Evolutionary conservation across 2,329 filamentous ascomycete species (phyloP), one percentile per base, ranked within the genome.

Genomic region (Clonostachys sp.): DNA sequence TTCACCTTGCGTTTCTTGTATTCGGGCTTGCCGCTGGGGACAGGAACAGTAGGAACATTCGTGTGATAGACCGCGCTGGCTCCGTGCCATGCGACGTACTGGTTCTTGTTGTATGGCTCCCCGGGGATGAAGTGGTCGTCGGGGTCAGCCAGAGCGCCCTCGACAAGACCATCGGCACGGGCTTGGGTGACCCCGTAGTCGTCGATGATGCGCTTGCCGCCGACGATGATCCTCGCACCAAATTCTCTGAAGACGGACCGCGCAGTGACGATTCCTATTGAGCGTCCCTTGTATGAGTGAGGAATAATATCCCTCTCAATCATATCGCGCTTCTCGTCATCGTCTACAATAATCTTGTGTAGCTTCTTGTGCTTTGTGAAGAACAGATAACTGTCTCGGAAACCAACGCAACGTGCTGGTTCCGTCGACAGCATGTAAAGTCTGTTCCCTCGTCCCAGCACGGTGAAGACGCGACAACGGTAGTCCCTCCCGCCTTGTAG

Each of bases 341-440:
- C 94, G 58, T 91, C 91, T 48, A 97, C 89, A 59, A 99, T 96
- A 60, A 99, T 96, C 73, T 99, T 99, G 80, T 91, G 94, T 13
- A 99, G 85, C 60, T 91, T 86, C 63, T 89, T 88, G 69, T 99
- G 94, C 70, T 97, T 99, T 53, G 94, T 95, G 75, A 99, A 99
- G 77, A 99, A 96, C 24, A 99, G 81, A 62, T 99, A 99, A 54
- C 91, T 96, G 74, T 99, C 94, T 56, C 94, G 81, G 77, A 99
- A 99, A 14, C 94, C 94, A 47, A 96, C 91, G 60, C 94, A 97
- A 54, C 94, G 87, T 20, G 94, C 94, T 6, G 94, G 95, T 63
- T 99, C 94, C 5, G 94, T 99, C 4, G 94, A 97, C 68, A 99
- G 72, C 94, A 99, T 99, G 80, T 99, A 99, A 12, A 95, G 82